Conservation (phyloP, 2,329 filamentous ascomycete species). For the Talaromyces sp. region DNA sequence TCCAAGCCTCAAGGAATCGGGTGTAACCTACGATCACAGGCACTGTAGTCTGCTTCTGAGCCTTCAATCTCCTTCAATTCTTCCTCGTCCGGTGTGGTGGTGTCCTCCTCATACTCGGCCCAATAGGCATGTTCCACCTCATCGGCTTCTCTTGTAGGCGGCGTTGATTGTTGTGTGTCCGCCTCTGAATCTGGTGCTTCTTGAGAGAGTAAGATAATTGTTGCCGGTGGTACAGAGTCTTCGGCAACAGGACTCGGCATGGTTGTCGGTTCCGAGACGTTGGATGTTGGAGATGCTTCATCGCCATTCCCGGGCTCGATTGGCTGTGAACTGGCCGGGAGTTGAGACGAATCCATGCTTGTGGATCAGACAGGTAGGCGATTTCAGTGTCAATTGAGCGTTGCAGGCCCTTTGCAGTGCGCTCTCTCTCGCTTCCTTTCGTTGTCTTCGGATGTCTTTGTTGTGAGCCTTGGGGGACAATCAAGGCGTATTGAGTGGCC, state of each 20-base stretch:
- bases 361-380: not conserved
- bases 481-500: slow-evolving; percentile 19
- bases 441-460: not conserved
- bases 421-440: not conserved
- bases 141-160: slow-evolving; percentile 13
- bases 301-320: not conserved
- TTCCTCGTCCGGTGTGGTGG: slow-evolving; percentile 56
- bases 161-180: slow-evolving; percentile 14
- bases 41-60: slow-evolving; percentile 53
- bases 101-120: slow-evolving; percentile 61
- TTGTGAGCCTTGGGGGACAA: slow-evolving; percentile 7
- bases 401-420: not conserved
- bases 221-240: not conserved
- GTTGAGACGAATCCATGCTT: not conserved
- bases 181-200: slow-evolving; percentile 7
- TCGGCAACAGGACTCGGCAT: slow-evolving; percentile 2
- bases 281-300: not conserved
- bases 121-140: slow-evolving; percentile 49
- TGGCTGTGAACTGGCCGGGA: not conserved
- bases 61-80: slow-evolving; percentile 62
- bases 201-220: not conserved
- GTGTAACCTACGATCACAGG: slow-evolving; percentile 53
- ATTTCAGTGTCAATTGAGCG: not conserved
- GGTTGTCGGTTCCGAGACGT: not conserved
- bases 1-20: not conserved